A percentile compares a stretch with the other conserved stretches of the same genome.
Conservation (phyloP, 2,329 filamentous ascomycete genomes). For the Aspergillus tamarii region DNA sequence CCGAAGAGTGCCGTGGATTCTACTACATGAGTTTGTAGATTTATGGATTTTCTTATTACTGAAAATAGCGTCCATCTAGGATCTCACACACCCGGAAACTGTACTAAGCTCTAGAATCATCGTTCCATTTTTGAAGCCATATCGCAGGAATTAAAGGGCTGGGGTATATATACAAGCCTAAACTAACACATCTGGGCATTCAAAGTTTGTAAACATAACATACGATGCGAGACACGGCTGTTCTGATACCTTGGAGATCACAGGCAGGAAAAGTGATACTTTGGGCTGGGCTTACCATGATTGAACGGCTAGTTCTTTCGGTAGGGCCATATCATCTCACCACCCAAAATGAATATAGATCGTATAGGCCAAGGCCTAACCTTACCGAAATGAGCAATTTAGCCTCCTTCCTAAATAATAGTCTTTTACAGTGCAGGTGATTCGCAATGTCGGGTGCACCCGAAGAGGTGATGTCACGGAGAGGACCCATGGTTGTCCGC, state of each 20-base stretch:
- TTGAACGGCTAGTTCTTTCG: too few relatives aligned
- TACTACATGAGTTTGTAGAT: background rate
- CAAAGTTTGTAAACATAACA: background rate
- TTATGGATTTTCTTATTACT: background rate
- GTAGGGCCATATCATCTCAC: background rate
- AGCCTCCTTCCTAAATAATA: background rate
- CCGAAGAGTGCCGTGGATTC: background rate
- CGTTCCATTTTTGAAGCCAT: background rate
- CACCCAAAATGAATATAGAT: background rate
- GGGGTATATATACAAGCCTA: background rate
- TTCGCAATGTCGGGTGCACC: background rate
- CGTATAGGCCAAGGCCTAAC: background rate
- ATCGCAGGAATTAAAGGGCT: background rate
- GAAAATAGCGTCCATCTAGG: background rate
- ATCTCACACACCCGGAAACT: background rate
- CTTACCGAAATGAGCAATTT: background rate
- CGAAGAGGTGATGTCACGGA: background rate
- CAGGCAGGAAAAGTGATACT: background rate
- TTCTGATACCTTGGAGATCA: background rate
- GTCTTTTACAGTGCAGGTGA: background rate
- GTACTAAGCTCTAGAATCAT: background rate
- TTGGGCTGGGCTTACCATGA: background rate
- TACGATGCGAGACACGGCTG: background rate
- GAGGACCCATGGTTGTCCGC: background rate
- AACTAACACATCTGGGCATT: background rate